Evolutionary conservation across 2,329 filamentous ascomycete genomes (phyloP).

Genomic region (Aspergillus sp.): DNA sequence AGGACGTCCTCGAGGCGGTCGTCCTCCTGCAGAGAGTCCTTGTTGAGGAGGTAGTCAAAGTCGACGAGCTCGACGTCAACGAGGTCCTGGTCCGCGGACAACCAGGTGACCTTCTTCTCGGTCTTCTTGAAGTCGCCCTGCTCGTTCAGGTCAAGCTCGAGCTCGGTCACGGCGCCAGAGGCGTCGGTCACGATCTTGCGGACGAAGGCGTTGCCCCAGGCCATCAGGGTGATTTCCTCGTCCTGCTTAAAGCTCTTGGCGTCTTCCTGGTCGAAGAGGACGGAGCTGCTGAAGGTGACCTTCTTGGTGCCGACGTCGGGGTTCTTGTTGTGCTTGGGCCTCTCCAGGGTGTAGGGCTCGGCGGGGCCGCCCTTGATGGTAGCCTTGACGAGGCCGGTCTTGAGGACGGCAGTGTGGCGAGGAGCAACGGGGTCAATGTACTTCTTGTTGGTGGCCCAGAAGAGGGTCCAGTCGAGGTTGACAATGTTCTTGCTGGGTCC

Average conservation of each 20-base stretch:
- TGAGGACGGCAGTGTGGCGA: conserved; percentile 73
- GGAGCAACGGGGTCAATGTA: conserved; percentile 78
- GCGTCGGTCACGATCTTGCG: conserved; percentile 54
- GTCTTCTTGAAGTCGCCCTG: conserved; percentile 94
- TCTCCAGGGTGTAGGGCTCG: conserved; percentile 67
- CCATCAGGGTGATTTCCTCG: conserved; percentile 96
- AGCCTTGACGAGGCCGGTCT: conserved; percentile 72
- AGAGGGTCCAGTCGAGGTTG: conserved; percentile 55
- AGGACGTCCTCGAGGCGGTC: conserved; percentile 85
- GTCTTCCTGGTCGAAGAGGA: conserved; percentile 86
- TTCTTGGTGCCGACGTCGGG: conserved; percentile 81
- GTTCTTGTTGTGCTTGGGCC: conserved; percentile 90
- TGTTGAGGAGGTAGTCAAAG: conserved; percentile 93
- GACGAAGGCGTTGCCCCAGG: conserved; percentile 74
- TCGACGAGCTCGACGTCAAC: conserved; percentile 86
- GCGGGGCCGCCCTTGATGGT: conserved; percentile 69
- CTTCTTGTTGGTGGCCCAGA: conserved; percentile 72
- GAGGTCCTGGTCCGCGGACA: conserved; percentile 76
- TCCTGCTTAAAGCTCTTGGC: conserved; percentile 77
- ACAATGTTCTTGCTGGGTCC: conserved; percentile 54
- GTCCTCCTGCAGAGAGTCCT: conserved; percentile 89
- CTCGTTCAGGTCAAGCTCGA: conserved; percentile 86
- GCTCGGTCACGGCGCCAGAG: conserved; percentile 64
- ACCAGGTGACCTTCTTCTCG: conserved; percentile 95
- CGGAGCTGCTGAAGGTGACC: conserved; percentile 73